Percentiles rank a stretch among this genome's conserved stretches.
These are phyloP conservation scores for Hymenoscyphus occultus DNA, from an alignment of 2,329 filamentous ascomycete genomes.

Conservation along the genomic window DNA sequence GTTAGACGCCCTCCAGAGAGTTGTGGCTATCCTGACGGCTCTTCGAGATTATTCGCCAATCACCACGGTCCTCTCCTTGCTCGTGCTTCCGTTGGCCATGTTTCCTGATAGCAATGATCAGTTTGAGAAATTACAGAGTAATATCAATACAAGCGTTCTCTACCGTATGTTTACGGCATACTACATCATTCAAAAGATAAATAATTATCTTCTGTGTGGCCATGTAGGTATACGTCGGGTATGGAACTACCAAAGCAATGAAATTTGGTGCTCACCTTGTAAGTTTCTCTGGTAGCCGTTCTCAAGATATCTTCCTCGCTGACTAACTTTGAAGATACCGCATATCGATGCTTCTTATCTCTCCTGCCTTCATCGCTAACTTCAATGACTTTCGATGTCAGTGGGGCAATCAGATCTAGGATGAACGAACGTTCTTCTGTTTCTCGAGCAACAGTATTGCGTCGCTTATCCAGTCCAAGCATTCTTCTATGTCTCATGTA, in stretches of 20 bases:
- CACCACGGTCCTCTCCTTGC: not conserved
- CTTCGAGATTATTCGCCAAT: not conserved
- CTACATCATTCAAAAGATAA: not conserved
- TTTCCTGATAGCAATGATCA: not conserved
- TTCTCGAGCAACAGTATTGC: not conserved
- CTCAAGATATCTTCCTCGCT: not conserved
- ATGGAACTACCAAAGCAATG: not conserved
- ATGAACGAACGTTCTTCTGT: not conserved
- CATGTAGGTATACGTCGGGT: not conserved
- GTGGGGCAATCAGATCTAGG: not conserved
- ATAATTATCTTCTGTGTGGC: not conserved
- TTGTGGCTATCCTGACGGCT: not conserved
- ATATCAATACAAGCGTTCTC: not conserved
- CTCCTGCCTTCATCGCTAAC: not conserved
- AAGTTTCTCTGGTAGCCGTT: not conserved
- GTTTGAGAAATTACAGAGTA: not conserved
- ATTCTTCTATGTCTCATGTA: not conserved
- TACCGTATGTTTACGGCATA: not conserved
- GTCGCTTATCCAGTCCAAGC: not conserved
- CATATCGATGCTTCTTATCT: not conserved
- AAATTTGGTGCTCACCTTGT: not conserved
- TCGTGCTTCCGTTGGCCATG: not conserved
- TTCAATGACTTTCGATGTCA: not conserved
- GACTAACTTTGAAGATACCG: not conserved
- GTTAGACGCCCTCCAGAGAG: not conserved